Evolutionary conservation across 73 alveolate species (phyloP).

Genomic region (Paramecium caudatum): DNA sequence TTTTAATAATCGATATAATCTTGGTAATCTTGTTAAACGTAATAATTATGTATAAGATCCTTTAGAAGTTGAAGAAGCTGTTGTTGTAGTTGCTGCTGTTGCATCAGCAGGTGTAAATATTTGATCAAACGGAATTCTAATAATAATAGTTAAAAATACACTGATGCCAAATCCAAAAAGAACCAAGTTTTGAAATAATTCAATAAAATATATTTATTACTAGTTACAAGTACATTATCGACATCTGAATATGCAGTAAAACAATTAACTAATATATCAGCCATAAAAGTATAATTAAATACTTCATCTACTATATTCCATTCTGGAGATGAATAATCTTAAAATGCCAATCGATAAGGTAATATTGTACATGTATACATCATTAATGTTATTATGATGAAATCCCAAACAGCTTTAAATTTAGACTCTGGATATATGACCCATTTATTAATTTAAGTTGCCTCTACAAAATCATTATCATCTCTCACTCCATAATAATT

Average conservation of each 20-base stretch:
- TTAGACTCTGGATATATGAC: constrained; percentile 73
- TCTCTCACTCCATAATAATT: constrained; percentile 75
- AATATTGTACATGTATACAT: constrained; percentile 76
- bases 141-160: background rate
- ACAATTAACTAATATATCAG: constrained; percentile 73
- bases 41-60: constrained; percentile 52
- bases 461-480: constrained; percentile 73
- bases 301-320: constrained; percentile 31
- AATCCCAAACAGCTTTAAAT: constrained; percentile 71
- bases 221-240: constrained; percentile 74
- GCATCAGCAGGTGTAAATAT: constrained; percentile 33
- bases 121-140: constrained; percentile 69
- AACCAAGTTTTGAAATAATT: constrained; percentile 77
- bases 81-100: background rate
- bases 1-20: constrained; percentile 76
- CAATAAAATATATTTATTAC: constrained; percentile 59
- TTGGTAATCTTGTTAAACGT: constrained; percentile 77
- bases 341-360: constrained; percentile 77
- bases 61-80: background rate
- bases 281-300: constrained; percentile 74
- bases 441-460: constrained; percentile 60
- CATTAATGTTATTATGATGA: constrained; percentile 72
- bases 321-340: constrained; percentile 60
- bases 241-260: constrained; percentile 78
- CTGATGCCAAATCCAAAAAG: constrained; percentile 73